phyloP scores from a whole-genome alignment of 139 green algal genomes.

The Gonium pectorale region DNA sequence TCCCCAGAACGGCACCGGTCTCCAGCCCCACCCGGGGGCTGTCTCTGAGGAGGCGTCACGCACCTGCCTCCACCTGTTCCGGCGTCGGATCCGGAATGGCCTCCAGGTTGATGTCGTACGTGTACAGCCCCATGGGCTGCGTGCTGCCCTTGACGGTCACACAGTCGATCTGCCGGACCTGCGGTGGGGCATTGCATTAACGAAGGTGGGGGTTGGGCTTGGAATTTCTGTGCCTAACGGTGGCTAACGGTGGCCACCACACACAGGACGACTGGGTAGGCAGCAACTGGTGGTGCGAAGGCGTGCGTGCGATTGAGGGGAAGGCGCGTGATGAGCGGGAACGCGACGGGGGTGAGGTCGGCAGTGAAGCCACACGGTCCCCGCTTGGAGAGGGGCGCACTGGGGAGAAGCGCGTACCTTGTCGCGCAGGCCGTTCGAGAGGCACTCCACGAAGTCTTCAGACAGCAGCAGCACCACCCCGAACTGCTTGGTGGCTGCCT shows the following conservation, averaged over 20 bases:
- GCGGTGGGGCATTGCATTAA: too few species aligned
- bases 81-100: conserved; percentile 37
- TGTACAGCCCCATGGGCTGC: conserved; percentile 86
- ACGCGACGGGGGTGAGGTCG: too few species aligned
- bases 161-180: conserved; percentile 90
- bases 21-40: not conserved
- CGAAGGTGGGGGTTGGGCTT: too few species aligned
- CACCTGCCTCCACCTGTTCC: not conserved
- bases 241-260: too few species aligned
- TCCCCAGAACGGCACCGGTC: not conserved
- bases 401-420: conserved; percentile 35
- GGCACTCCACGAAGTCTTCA: conserved; percentile 78
- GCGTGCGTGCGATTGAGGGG: too few species aligned
- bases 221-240: too few species aligned
- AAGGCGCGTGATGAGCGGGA: too few species aligned
- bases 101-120: conserved; percentile 73
- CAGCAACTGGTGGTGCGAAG: too few species aligned
- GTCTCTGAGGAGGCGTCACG: not conserved
- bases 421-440: conserved; percentile 57
- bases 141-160: conserved; percentile 94
- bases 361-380: too few species aligned
- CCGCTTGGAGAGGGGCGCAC: too few species aligned
- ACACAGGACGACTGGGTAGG: too few species aligned
- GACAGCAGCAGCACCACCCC: conserved; percentile 84
- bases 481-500: conserved; percentile 97